phyloP scores from a whole-genome alignment of 495 filamentous ascomycete genomes.

The Penicillium turbatum region DNA sequence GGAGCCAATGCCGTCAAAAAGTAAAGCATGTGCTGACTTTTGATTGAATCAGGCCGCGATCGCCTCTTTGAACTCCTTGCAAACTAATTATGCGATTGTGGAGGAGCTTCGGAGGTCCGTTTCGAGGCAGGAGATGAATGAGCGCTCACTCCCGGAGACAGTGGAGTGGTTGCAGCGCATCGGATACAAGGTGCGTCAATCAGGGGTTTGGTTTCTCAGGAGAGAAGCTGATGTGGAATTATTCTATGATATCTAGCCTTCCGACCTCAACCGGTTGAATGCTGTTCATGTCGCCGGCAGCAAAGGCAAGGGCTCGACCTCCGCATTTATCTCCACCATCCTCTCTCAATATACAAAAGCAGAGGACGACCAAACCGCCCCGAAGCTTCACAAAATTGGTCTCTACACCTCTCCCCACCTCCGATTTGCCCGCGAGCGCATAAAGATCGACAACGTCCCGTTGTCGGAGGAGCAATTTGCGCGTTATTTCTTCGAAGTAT shows the following conservation, averaged over 20 bases:
- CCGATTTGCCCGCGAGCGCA: slow-evolving; percentile 82
- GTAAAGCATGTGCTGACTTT: slow-evolving; percentile 8
- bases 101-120: slow-evolving; percentile 60
- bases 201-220: background rate
- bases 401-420: slow-evolving; percentile 89
- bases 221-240: slow-evolving; percentile 10
- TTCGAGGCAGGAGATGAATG: slow-evolving; percentile 62
- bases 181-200: slow-evolving; percentile 66
- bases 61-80: slow-evolving; percentile 79
- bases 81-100: slow-evolving; percentile 77
- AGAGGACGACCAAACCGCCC: slow-evolving; percentile 29
- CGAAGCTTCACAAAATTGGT: slow-evolving; percentile 56
- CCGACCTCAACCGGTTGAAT: slow-evolving; percentile 71
- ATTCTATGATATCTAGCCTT: slow-evolving; percentile 47
- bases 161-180: slow-evolving; percentile 68
- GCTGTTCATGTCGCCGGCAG: slow-evolving; percentile 83
- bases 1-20: background rate
- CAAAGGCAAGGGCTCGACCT: slow-evolving; percentile 78
- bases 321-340: slow-evolving; percentile 52
- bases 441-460: slow-evolving; percentile 72
- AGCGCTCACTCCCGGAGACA: slow-evolving; percentile 68
- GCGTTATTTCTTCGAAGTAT: slow-evolving; percentile 82
- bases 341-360: slow-evolving; percentile 53
- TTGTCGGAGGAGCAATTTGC: slow-evolving; percentile 74
- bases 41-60: slow-evolving; percentile 60